Conservation (phyloP, 306 rosid species). For the Citrullus colocynthis region DNA sequence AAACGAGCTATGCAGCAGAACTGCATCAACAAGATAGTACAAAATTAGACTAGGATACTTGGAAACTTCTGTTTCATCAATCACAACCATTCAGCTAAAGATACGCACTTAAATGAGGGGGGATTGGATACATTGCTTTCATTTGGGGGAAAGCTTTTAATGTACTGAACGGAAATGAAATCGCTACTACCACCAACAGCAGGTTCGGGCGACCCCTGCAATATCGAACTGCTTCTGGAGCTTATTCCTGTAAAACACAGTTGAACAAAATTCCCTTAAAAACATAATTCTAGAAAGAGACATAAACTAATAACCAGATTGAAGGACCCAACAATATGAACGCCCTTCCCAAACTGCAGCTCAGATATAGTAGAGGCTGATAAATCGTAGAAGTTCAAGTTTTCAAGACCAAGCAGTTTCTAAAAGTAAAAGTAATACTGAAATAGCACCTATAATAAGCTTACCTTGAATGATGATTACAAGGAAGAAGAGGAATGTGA, state of each 20-base stretch:
- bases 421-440: background rate
- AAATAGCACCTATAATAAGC: background rate
- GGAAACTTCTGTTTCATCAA: background rate
- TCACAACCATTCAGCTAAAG: background rate
- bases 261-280: background rate
- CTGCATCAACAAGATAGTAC: background rate
- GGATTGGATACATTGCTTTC: background rate
- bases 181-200: conserved; percentile 4
- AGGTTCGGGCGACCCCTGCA: conserved; percentile 11
- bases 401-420: background rate
- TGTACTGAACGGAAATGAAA: conserved; percentile 11
- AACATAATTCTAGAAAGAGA: background rate
- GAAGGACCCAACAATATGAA: background rate
- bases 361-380: background rate
- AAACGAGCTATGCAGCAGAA: background rate
- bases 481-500: conserved; percentile 66
- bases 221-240: background rate
- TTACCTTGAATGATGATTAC: conserved; percentile 77
- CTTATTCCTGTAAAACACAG: conserved; percentile 10
- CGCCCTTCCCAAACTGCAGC: background rate
- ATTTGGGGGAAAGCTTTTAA: conserved; percentile 1
- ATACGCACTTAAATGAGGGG: conserved; percentile 3
- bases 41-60: background rate
- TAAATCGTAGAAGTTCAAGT: background rate
- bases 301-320: background rate